Base-by-base conservation (phyloP, 805 yeast genomes). In the Nakazawaea pomicola region DNA sequence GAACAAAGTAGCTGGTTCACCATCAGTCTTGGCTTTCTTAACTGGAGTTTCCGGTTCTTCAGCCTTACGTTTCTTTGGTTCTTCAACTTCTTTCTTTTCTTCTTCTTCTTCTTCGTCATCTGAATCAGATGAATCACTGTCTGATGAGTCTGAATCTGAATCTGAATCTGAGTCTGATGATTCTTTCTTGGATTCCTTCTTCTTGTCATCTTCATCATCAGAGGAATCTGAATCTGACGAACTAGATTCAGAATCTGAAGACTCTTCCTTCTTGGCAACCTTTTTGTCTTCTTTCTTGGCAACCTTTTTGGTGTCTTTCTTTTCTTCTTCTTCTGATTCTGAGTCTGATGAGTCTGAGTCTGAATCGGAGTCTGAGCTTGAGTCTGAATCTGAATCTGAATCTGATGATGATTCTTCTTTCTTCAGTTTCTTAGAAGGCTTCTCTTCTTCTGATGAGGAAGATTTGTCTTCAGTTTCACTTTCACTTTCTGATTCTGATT, bases 1-100 rank as follows among this genome's bases (percentile, higher is more conserved):
- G 57, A 93, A 93, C 51, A 93, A 65, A 46, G 98, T 91, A 46
- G 91, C 85, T 54, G 89, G 83, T 66, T 83, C 25, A 23, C 25
- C 95, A 40, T 60, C 64, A 28, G 56, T 44, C 49, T 60, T 65
- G 39, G 64, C 57, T 62, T 76, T 78, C 72, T 82, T 83, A 45
- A 68, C 50, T 40, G 66, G 64, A 29, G 70, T 57, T 46, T 67
- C 67, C 45, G 66, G 61, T 49, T 59, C 62, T 43, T 57, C 70
- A 33, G 61, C 63, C 46, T 64, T 72, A 43, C 68, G 73, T 54
- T 68, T 69, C 44, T 63, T 62, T 17, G 72, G 55, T 51, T 60
- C 64, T 33, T 49, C 45, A 45, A 56, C 54, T 43, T 55, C 56
- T 32, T 58, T 55, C 43, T 54, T 59, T 45, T 64, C 65, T 46